Percentiles rank a stretch among this genome's conserved stretches.
These are phyloP conservation scores for Panus rudis DNA, from an alignment of 768 basidiomycete genomes.

Conservation along the genomic window DNA sequence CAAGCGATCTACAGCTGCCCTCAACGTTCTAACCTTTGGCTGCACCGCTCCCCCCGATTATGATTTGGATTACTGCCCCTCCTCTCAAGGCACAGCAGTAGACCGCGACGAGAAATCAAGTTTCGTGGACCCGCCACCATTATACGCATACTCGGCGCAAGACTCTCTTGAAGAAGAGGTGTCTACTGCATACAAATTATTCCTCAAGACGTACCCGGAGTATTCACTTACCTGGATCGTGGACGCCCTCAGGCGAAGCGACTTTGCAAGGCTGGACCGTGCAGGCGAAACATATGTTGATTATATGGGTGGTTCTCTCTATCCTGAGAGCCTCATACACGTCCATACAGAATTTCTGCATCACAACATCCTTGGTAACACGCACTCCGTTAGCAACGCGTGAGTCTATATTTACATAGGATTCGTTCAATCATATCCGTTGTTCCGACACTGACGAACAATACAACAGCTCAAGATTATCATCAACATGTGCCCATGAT, in stretches of 20 bases:
- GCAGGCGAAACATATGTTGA: constrained; percentile 74
- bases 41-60: constrained; percentile 14
- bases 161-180: constrained; percentile 29
- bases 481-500: constrained; percentile 56
- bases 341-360: constrained; percentile 66
- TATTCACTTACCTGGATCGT: constrained; percentile 27
- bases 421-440: constrained; percentile 1
- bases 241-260: constrained; percentile 26
- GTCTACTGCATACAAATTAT: constrained; percentile 39
- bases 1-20: constrained; percentile 18
- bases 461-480: constrained; percentile 56
- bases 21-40: constrained; percentile 22
- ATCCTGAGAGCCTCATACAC: constrained; percentile 70
- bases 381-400: constrained; percentile 81
- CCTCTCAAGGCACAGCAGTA: constrained; percentile 1
- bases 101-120: constrained; percentile 19
- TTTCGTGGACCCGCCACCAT: constrained; percentile 20
- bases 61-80: constrained; percentile 11
- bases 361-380: constrained; percentile 67
- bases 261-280: constrained; percentile 30
- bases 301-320: constrained; percentile 80
- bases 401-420: constrained; percentile 23
- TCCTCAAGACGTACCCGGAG: constrained; percentile 31
- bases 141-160: constrained; percentile 19
- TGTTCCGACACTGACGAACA: not conserved